Evolutionary conservation across 768 basidiomycete species (phyloP).

Genomic region (Arthromyces matolae): DNA sequence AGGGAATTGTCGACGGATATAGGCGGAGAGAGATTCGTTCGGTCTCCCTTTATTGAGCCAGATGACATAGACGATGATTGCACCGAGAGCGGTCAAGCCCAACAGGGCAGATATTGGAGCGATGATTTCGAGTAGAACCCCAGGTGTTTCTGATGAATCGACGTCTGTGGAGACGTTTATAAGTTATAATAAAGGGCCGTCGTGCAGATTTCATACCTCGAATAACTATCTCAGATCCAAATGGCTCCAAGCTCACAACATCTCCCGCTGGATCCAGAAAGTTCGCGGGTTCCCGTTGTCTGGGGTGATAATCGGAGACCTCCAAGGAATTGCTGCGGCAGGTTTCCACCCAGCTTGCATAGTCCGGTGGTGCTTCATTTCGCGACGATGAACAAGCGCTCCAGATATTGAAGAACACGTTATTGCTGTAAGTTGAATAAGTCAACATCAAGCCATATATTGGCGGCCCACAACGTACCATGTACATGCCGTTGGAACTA

Average conservation of each 20-base stretch:
- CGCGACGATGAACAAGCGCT: conserved; percentile 18
- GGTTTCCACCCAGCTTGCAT: conserved; percentile 6
- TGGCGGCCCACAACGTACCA: conserved; percentile 12
- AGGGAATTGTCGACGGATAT: background rate
- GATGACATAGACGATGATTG: background rate
- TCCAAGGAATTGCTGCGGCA: conserved; percentile 11
- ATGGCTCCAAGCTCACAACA: conserved; percentile 1
- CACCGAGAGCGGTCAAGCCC: background rate
- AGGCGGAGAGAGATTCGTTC: background rate
- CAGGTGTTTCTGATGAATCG: background rate
- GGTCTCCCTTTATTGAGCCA: conserved; percentile 1
- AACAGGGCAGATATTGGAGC: conserved; percentile 10
- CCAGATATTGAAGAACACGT: conserved; percentile 27
- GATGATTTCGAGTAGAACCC: conserved; percentile 4
- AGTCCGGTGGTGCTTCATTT: conserved; percentile 5
- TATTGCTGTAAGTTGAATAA: conserved; percentile 24
- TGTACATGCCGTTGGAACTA: conserved; percentile 15
- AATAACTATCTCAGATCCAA: background rate
- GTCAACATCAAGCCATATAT: background rate
- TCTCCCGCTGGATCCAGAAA: conserved; percentile 9
- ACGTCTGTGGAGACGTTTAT: background rate
- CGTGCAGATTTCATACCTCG: conserved; percentile 15
- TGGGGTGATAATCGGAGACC: conserved; percentile 10
- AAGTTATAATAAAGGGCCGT: background rate
- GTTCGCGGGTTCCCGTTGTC: background rate